Conservation (phyloP, 2,329 filamentous ascomycete genomes). For the Pestalotiopsis sp. region DNA sequence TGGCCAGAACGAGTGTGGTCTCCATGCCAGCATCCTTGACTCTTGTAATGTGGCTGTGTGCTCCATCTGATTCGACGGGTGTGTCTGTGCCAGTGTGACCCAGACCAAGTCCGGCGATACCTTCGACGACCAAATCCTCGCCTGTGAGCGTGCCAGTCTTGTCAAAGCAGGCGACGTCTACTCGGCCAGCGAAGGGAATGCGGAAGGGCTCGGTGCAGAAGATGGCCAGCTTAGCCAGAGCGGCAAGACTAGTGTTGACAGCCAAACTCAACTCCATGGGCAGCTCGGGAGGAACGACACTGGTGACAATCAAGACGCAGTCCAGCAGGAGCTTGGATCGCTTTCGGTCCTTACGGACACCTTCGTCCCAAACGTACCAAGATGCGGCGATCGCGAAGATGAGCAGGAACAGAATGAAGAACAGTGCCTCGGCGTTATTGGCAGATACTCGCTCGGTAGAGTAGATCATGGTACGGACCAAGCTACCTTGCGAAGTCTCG, state of each 20-base stretch:
- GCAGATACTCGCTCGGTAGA: slow-evolving; percentile 98
- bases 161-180: slow-evolving; percentile 97
- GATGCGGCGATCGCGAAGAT: slow-evolving; percentile 96
- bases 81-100: slow-evolving; percentile 66
- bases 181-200: slow-evolving; percentile 91
- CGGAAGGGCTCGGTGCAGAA: slow-evolving; percentile 99
- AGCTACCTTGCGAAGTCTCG: slow-evolving; percentile 95
- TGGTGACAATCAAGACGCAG: slow-evolving; percentile 96
- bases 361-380: slow-evolving; percentile 99
- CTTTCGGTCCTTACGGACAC: slow-evolving; percentile 91
- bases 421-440: slow-evolving; percentile 92
- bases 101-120: slow-evolving; percentile 85
- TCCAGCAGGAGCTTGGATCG: slow-evolving; percentile 95
- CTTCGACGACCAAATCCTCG: slow-evolving; percentile 94
- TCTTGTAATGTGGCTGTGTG: slow-evolving; percentile 75
- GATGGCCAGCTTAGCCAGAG: slow-evolving; percentile 91
- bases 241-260: slow-evolving; percentile 95
- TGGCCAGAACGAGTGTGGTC: slow-evolving; percentile 90
- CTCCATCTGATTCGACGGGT: slow-evolving; percentile 72
- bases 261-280: slow-evolving; percentile 98
- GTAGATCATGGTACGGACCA: slow-evolving; percentile 99
- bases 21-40: slow-evolving; percentile 72
- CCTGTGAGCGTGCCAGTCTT: slow-evolving; percentile 97
- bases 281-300: slow-evolving; percentile 95
- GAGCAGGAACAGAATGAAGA: slow-evolving; percentile 95